These are phyloP conservation scores for Carex pumila DNA, from an alignment of 176 grass and related monocot species.

Conservation along the genomic window DNA sequence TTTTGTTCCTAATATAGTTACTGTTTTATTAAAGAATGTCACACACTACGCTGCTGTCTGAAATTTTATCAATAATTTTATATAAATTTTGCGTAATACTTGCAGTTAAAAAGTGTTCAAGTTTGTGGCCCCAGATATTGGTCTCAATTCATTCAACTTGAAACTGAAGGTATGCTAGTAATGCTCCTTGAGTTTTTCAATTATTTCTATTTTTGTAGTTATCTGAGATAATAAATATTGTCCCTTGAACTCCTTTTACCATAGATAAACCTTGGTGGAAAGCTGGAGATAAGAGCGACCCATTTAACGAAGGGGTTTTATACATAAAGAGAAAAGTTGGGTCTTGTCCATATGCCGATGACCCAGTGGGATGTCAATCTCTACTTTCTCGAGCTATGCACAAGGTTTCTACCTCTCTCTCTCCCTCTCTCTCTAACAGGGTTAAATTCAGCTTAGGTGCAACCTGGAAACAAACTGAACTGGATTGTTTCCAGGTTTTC, in stretches of 20 bases:
- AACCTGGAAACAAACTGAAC: too few relatives aligned
- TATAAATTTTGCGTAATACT: constrained; percentile 3
- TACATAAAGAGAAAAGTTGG: constrained; percentile 99
- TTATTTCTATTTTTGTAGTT: not conserved
- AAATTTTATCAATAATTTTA: constrained; percentile 2
- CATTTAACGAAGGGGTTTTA: constrained; percentile 79
- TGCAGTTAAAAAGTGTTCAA: constrained; percentile 78
- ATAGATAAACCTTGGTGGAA: constrained; percentile 93
- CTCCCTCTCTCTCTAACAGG: not conserved
- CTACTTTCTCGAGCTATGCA: constrained; percentile 96
- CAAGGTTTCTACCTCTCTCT: constrained; percentile 32
- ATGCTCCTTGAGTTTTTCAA: not conserved
- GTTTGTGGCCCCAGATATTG: constrained; percentile 99
- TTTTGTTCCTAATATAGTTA: not conserved
- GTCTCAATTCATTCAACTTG: constrained; percentile 70
- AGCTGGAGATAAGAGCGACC: constrained; percentile 66
- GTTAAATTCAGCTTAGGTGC: not conserved
- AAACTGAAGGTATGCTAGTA: constrained; percentile 63
- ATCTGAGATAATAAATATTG: constrained; percentile 15
- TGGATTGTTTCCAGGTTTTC: too few relatives aligned
- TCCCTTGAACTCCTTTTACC: constrained; percentile 11
- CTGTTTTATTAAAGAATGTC: not conserved
- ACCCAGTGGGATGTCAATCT: constrained; percentile 94
- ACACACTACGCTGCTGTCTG: constrained; percentile 7
- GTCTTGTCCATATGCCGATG: constrained; percentile 87